Base-by-base conservation (phyloP, 495 filamentous ascomycete genomes). In the Margaritispora aquatica region DNA sequence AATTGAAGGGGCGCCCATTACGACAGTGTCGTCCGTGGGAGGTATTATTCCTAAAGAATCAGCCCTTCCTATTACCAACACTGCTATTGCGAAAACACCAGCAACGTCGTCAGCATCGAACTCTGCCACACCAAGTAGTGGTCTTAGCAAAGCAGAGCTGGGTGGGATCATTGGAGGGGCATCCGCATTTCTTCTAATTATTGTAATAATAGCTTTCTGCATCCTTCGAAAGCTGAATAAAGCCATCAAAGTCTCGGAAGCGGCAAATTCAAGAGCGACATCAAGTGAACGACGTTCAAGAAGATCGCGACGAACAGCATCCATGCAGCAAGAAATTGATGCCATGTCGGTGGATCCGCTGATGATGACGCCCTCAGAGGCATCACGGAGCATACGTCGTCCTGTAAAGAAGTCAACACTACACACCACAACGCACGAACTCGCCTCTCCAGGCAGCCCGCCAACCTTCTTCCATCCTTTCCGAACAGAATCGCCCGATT, bases 161-260 rank as follows among this genome's bases (percentile, higher is more conserved):
- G 65, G 59, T 29, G 65, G 65, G 17, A 68, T 68, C n/a, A 68
- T 68, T 23, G 64, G 57, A 0, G 65, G 59, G 8, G 54, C 51
- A 27, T 48, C 58, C 44, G 52, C 58, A 11, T 55, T 51, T n/a
- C 36, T 67, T n/a, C 58, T 67, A 13, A 21, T 58, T 17, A 51
- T 59, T n/a, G 24, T 65, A 21, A 50, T 65, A 7, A 59, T 55
- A 7, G 48, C 65, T 2, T 58, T 59, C 31, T 20, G 62, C 2
- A 64, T 68, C 20, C 23, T 68, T 24, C 50, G 59, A 29, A 62
- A 61, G 2, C 57, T 65, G 10, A 64, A 65, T 19, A 62, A 53
- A 27, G 61, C 51, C 19, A 51, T 50, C n/a, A 59, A 61, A 56
- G 61, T 54, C 11, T 19, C 57, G 15, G 36, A 60, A 41, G 51